Evolutionary conservation across 371 early-diverging fungal species (phyloP), one percentile per base, ranked within the genome.

Genomic region (Amoeboaphelidium protococcarum): DNA sequence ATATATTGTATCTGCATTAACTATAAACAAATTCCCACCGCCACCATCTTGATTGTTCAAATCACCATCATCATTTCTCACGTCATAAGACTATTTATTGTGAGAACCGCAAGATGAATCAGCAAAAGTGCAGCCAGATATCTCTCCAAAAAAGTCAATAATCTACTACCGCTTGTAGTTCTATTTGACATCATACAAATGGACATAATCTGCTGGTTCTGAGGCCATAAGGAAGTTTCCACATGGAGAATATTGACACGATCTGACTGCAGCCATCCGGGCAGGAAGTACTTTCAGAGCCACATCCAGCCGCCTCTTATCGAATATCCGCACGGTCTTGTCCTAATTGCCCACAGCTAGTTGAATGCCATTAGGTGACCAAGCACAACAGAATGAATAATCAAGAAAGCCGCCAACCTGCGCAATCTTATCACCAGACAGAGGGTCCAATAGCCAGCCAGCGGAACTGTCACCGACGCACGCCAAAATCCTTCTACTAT

Each of bases 311-410:
- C 68, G 67, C 0, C 88, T 64, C 25, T 76, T 65, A 54, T 88
- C 88, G 52, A 81, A 88, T 13, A 88, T 54, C 3, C 84, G 69
- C 19, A 52, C 54, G 1, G 69, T 64, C 25, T 20, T 56, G 51
- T 80, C 84, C 55, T 87, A 85, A 52, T 76, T 78, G 22, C 85
- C 86, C 0, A 86, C 85, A 0, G 78, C 84, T 44, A 87, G 54
- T 20, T 65, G 58, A 3, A 58, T 60, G 4, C 74, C 76, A 47
- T 73, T 68, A 0, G 86, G 83, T 40, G 74, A 75, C 72, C 82
- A 80, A 12, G 76, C 71, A 47, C 78, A 80, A 0, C 86, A 67
- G 59, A 88, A 88, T 0, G 78, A 76, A 52, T 64, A 80, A 49
- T 82, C 85, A 23, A 64, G 50, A 44, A 81, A 81, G 2, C 82